phyloP scores from a whole-genome alignment of 1,139 yeast genomes.

The Suhomyces chickasaworum region DNA sequence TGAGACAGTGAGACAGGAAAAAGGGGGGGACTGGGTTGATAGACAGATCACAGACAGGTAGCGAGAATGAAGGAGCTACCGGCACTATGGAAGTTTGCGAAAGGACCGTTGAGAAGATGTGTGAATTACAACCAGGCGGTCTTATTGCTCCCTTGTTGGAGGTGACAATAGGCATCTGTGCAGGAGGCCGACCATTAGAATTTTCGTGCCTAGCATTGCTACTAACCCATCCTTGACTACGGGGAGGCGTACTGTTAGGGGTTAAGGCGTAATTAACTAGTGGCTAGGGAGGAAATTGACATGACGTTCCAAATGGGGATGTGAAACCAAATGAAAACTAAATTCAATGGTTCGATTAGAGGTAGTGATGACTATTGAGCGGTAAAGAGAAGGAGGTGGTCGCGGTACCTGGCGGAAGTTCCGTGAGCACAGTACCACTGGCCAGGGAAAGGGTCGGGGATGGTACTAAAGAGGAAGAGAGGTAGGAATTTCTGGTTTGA shows the following conservation, averaged over 20 bases:
- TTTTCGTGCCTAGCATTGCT: constrained; percentile 5
- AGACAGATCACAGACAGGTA: background rate
- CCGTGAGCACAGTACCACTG: background rate
- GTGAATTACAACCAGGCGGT: background rate
- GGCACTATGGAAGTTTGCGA: background rate
- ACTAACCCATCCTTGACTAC: constrained; percentile 4
- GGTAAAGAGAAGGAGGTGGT: too few species aligned
- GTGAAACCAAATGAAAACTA: too few species aligned
- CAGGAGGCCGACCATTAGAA: constrained; percentile 6
- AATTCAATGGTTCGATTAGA: too few species aligned
- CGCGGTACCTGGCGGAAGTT: background rate
- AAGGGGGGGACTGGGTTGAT: background rate
- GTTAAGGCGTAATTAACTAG: background rate
- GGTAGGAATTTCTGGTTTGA: background rate
- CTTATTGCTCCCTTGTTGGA: constrained; percentile 9
- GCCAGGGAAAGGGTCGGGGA: background rate
- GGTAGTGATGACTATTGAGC: too few species aligned
- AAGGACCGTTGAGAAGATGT: background rate
- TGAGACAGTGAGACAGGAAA: background rate
- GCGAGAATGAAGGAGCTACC: background rate
- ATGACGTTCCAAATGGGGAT: background rate
- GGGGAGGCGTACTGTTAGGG: constrained; percentile 1
- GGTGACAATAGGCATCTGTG: constrained; percentile 4
- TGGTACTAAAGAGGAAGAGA: too few species aligned
- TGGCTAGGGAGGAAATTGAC: background rate